A percentile compares a stretch with the other conserved stretches of the same genome.
These are phyloP conservation scores for Blastobotrys capitulatus DNA, from an alignment of 1,139 yeast genomes.

Conservation along the genomic window DNA sequence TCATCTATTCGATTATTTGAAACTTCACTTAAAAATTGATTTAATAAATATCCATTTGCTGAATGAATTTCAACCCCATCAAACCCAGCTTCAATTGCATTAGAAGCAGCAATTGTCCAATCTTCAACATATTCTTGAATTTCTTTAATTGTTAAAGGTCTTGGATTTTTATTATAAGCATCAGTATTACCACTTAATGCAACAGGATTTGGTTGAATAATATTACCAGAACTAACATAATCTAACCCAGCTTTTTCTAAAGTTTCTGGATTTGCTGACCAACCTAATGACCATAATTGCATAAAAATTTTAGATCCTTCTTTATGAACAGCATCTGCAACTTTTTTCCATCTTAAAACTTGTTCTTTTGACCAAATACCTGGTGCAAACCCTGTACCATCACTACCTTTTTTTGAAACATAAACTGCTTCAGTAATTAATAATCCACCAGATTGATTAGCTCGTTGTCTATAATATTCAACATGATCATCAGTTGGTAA, in stretches of 20 bases:
- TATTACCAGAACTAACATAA: slow-evolving; percentile 7
- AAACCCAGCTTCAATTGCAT: slow-evolving; percentile 51
- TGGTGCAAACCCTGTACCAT: slow-evolving; percentile 34
- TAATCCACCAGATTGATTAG: slow-evolving; percentile 46
- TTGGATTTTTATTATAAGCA: slow-evolving; percentile 20
- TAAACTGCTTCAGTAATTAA: slow-evolving; percentile 42
- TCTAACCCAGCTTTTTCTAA: not conserved
- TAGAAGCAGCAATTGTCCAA: slow-evolving; percentile 41
- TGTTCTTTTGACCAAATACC: slow-evolving; percentile 44
- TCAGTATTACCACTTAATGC: not conserved
- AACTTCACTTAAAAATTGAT: slow-evolving; percentile 42
- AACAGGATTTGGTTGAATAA: not conserved
- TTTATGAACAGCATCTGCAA: slow-evolving; percentile 35
- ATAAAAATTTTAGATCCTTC: slow-evolving; percentile 33
- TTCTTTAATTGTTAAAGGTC: slow-evolving; percentile 38
- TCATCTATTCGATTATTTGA: slow-evolving; percentile 60
- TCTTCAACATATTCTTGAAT: slow-evolving; percentile 35
- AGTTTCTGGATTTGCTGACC: slow-evolving; percentile 34
- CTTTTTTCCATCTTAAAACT: slow-evolving; percentile 36
- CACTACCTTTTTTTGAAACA: slow-evolving; percentile 35
- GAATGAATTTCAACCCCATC: slow-evolving; percentile 65
- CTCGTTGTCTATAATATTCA: slow-evolving; percentile 49
- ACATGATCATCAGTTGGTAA: slow-evolving; percentile 44
- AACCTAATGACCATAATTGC: slow-evolving; percentile 42
- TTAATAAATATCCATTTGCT: slow-evolving; percentile 62